Conservation (phyloP, 2,329 filamentous ascomycete genomes). For the Akanthomyces uredinophilus region DNA sequence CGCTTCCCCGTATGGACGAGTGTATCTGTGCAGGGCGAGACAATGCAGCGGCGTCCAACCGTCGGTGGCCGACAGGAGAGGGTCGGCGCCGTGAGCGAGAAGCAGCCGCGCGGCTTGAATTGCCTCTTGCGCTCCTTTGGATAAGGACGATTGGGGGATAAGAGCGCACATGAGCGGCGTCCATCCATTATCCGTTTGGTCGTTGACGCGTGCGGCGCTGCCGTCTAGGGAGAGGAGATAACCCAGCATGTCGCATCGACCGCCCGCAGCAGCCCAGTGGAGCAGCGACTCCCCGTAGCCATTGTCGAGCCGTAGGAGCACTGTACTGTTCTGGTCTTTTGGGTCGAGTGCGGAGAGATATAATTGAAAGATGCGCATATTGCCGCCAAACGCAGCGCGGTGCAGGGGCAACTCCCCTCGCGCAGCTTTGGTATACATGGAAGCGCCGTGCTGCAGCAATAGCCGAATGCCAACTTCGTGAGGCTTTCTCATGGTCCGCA, state of each 20-base stretch:
- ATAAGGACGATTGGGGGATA: background rate
- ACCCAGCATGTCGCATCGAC: background rate
- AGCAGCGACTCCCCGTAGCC: background rate
- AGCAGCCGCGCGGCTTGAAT: constrained; percentile 18
- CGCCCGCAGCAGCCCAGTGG: background rate
- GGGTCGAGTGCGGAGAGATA: background rate
- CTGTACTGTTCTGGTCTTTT: background rate
- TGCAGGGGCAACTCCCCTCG: background rate
- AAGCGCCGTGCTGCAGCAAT: background rate
- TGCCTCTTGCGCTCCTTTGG: constrained; percentile 8
- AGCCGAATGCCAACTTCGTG: background rate
- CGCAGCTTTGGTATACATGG: background rate
- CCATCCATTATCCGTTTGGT: constrained; percentile 23
- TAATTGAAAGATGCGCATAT: background rate
- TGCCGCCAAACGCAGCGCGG: background rate
- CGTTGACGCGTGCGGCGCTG: constrained; percentile 18
- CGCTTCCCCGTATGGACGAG: background rate
- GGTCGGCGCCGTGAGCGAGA: constrained; percentile 22
- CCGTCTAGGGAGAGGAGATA: background rate
- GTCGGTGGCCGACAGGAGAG: constrained; percentile 19
- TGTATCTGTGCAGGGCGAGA: constrained; percentile 16
- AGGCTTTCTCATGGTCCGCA: too few species aligned
- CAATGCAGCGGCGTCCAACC: constrained; percentile 25
- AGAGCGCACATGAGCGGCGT: constrained; percentile 28
- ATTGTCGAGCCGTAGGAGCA: background rate